These are phyloP conservation scores for Melampsora americana DNA, from an alignment of 1,284 basidiomycete species.

Conservation along the genomic window DNA sequence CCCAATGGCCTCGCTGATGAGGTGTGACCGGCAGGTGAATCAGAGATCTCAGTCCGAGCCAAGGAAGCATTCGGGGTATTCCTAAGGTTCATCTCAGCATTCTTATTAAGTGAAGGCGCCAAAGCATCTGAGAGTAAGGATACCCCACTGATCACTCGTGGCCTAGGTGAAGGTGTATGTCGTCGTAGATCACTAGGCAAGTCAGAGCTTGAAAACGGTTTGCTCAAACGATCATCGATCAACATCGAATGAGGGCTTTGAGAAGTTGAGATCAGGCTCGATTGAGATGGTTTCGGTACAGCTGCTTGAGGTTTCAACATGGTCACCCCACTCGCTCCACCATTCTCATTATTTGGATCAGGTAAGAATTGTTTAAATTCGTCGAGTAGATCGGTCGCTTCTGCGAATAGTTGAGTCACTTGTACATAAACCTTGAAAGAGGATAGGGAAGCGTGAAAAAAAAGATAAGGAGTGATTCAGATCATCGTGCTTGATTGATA, in stretches of 20 bases:
- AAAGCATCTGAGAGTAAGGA: no score
- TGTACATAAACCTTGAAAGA: conserved; percentile 40
- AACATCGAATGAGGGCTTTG: conserved; percentile 16
- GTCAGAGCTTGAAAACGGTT: neutral
- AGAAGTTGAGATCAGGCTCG: conserved; percentile 1
- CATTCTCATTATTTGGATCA: conserved; percentile 24
- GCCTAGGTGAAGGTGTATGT: neutral
- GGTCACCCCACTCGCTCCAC: neutral
- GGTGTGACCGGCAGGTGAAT: no score
- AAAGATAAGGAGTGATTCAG: neutral
- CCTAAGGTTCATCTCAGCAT: no score
- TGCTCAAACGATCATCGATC: conserved; percentile 4
- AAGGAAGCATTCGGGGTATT: no score
- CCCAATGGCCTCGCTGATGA: neutral
- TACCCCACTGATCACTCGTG: neutral
- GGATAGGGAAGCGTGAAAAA: no score
- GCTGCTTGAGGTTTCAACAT: conserved; percentile 14
- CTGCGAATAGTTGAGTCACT: conserved; percentile 35
- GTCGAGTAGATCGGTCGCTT: conserved; percentile 33
- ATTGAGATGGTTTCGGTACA: conserved; percentile 16
- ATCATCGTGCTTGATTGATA: no score
- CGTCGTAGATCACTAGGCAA: conserved; percentile 1
- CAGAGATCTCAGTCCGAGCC: no score
- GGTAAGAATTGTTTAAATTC: conserved; percentile 44
- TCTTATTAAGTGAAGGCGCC: no score